Base-by-base conservation (phyloP, 1,284 basidiomycete species). In the Neotropicomus parvogracilis region DNA sequence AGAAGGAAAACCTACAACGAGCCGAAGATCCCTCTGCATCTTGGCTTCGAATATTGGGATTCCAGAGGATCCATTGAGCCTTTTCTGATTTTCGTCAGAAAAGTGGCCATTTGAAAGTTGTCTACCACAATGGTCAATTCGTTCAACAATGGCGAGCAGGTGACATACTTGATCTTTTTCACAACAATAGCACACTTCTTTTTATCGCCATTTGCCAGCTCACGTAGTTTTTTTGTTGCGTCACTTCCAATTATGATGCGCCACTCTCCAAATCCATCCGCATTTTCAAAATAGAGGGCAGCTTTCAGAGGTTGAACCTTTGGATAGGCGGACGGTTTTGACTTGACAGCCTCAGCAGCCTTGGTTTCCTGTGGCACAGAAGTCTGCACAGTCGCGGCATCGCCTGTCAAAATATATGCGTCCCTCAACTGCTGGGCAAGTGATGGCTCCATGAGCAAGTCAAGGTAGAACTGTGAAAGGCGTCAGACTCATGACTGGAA, bases 31-130 rank as follows among this genome's bases (percentile, higher is more conserved):
- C 0, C 74, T 54, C 1, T 79, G 81, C 76, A 85, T 79, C 59
- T 84, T 85, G 0, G 84, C 83, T 58, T 85, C 83, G 45, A 75
- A 86, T 8, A 86, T 75, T 0, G 83, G 81, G 2, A 83, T 63
- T 10, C 74, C 75, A 7, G 65, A 65, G 0, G 67, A 50, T 0
- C 73, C 75, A 26, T 72, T 80, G 13, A 86, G 65, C n/a, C 72
- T 65, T 62, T 83, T 85, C 54, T 85, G 81, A 51, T 86, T 86
- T 52, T 84, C 80, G 7, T 73, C 71, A 0, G 83, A 84, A 59
- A 86, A 85, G 52, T 81, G 75, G 0, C 84, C 83, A 7, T 77
- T 75, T 0, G 83, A 85, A 3, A 85, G 69, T 49, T 84, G 78
- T 56, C 83, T 85, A 46, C 10, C 28, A 13, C 32, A 16, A 33